Evolutionary conservation across 768 basidiomycete genomes (phyloP).

Genomic region (Polyporus arcularius): DNA sequence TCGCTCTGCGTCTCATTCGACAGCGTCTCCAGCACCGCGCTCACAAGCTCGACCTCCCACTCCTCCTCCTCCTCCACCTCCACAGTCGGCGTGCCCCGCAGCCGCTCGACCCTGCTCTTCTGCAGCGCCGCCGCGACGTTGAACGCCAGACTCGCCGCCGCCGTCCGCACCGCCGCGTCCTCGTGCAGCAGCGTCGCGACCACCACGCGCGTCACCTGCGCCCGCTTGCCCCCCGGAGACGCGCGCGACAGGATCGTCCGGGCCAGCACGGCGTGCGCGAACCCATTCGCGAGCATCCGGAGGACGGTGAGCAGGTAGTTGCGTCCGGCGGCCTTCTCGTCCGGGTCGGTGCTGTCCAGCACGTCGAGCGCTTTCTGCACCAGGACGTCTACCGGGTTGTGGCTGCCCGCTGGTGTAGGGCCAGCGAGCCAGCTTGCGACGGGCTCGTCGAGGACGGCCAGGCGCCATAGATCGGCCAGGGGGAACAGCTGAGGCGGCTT

Average conservation of each 20-base stretch:
- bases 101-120: slow-evolving; percentile 51
- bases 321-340: slow-evolving; percentile 36
- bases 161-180: slow-evolving; percentile 69
- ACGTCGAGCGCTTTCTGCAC: slow-evolving; percentile 44
- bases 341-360: slow-evolving; percentile 30
- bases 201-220: slow-evolving; percentile 52
- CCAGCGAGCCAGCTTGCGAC: slow-evolving; percentile 53
- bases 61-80: slow-evolving; percentile 64
- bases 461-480: slow-evolving; percentile 78
- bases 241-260: slow-evolving; percentile 41
- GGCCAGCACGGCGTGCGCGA: slow-evolving; percentile 46
- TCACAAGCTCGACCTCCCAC: slow-evolving; percentile 84
- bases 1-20: slow-evolving; percentile 69
- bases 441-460: slow-evolving; percentile 67
- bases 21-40: slow-evolving; percentile 81
- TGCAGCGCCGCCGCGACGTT: slow-evolving; percentile 72
- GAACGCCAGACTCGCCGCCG: slow-evolving; percentile 83
- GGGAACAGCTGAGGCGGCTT: slow-evolving; percentile 69
- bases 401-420: slow-evolving; percentile 15
- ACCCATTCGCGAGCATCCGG: slow-evolving; percentile 69
- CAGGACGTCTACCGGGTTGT: slow-evolving; percentile 47
- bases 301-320: slow-evolving; percentile 67
- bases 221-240: slow-evolving; percentile 23
- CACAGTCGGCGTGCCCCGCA: slow-evolving; percentile 32
- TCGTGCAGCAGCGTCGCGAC: slow-evolving; percentile 68